These are phyloP conservation scores for Phytomonas sp. DNA, from an alignment of 208 protist genomes.

Conservation along the genomic window DNA sequence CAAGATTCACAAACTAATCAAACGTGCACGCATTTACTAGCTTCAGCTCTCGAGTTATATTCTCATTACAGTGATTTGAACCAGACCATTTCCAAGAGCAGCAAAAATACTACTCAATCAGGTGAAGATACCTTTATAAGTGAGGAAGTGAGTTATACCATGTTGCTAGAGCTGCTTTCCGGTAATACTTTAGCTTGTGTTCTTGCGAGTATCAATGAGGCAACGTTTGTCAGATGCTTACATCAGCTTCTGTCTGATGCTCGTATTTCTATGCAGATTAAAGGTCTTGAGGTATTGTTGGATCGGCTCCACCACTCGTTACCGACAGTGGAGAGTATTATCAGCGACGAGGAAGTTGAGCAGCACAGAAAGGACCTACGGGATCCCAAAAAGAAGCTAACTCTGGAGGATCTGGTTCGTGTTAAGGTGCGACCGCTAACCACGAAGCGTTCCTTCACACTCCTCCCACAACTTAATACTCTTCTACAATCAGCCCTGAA, in stretches of 20 bases:
- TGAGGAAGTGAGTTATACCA: conserved; percentile 70
- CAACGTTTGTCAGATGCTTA: conserved; percentile 79
- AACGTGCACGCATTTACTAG: conserved; percentile 71
- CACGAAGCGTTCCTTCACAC: conserved; percentile 73
- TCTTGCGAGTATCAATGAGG: conserved; percentile 84
- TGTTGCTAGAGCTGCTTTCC: conserved; percentile 78
- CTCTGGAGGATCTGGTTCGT: conserved; percentile 64
- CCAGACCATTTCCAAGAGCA: neutral
- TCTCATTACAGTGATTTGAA: conserved; percentile 76
- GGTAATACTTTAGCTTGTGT: conserved; percentile 88
- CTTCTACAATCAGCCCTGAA: conserved; percentile 22
- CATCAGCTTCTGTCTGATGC: conserved; percentile 55
- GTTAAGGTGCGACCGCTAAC: conserved; percentile 77
- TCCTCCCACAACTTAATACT: conserved; percentile 46
- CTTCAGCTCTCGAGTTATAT: conserved; percentile 65
- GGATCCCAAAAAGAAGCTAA: conserved; percentile 72
- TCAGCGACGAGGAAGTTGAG: conserved; percentile 73
- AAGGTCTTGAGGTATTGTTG: conserved; percentile 81
- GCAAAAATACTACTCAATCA: neutral
- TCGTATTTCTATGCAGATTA: conserved; percentile 45
- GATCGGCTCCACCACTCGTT: conserved; percentile 84
- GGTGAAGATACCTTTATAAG: conserved; percentile 12
- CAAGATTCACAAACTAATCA: conserved; percentile 26
- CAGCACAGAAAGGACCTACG: conserved; percentile 59
- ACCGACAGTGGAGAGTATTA: conserved; percentile 73